Base-by-base conservation (phyloP, 352 stramenopile genomes). In the Aphanomyces euteiches region DNA sequence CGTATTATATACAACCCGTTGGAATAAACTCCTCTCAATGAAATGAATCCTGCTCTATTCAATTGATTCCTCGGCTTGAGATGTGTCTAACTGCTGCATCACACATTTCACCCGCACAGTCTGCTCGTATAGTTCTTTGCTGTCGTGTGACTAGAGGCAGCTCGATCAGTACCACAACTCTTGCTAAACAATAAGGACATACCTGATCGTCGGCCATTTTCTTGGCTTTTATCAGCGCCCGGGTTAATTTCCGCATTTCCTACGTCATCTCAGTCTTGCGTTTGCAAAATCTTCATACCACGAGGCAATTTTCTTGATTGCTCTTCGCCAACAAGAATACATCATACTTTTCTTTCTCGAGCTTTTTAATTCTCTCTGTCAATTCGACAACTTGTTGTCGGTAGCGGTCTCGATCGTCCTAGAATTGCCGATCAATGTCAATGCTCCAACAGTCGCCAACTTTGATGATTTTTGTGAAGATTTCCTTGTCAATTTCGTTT, bases 1-100 rank as follows among this genome's bases (percentile, higher is more conserved):
- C 77, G 88, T 40, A 96, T 95, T 74, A 87, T 96, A 69, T 96
- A 94, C 77, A 95, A 85, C 66, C 88, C 88, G 10, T 72, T 96
- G 48, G 85, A 96, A 78, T 95, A 88, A n/a, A 28, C 28, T 28
- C 38, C 17, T 53, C 15, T 34, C 39, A 37, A 13, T 10, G 19
- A 61, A 61, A 61, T 3, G 7, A 41, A 61, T 13, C 21, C 8
- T n/a, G 28, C 36, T 39, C 19, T 45, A 41, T 61, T 17, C 13
- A 40, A 45, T 12, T 61, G 17, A 61, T 61, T 17, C 43, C 15
- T 61, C 64, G 36, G 47, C 64, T 19, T 50, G 43, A 50, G 53
- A 47, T 21, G 37, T 8, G 38, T 61, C 28, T 28, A 28, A 28
- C 28, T 28, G 28, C 28, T 28, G 43, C 15, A 70, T 8, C 2